Conservation (phyloP, 192 early-diverging fungal genomes). For the Blastocladiella britannica region DNA sequence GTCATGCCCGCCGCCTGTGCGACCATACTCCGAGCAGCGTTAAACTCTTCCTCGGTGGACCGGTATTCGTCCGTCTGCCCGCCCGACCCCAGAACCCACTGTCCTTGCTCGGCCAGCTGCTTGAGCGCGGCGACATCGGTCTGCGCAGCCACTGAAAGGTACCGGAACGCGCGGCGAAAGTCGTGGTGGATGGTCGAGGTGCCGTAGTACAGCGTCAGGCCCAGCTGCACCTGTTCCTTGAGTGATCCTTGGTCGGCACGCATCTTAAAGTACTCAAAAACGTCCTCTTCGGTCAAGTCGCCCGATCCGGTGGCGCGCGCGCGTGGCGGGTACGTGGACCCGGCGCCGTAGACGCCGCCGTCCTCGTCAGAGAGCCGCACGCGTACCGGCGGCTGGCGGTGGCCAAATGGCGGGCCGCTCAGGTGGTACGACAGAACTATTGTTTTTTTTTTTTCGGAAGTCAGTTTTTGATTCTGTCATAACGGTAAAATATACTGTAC, state of each 20-base stretch:
- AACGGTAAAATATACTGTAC: slow-evolving; percentile 12
- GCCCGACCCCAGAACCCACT: too few species aligned
- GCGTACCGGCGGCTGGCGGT: slow-evolving; percentile 38
- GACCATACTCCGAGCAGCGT: too few species aligned
- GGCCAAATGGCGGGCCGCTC: slow-evolving; percentile 67
- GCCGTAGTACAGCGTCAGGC: slow-evolving; percentile 66
- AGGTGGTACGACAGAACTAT: slow-evolving; percentile 20
- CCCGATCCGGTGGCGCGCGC: background rate
- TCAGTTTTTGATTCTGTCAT: background rate
- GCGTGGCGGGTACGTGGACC: slow-evolving; percentile 29
- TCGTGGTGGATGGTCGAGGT: slow-evolving; percentile 24
- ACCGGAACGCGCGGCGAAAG: slow-evolving; percentile 36
- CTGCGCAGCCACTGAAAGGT: too few species aligned
- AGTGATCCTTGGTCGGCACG: slow-evolving; percentile 40
- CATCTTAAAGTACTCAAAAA: slow-evolving; percentile 52
- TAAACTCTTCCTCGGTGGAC: too few species aligned
- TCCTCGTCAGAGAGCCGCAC: slow-evolving; percentile 48
- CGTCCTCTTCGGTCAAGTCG: slow-evolving; percentile 27
- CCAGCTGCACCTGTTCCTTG: slow-evolving; percentile 43
- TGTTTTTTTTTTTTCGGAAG: slow-evolving; percentile 22
- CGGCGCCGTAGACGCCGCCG: slow-evolving; percentile 72
- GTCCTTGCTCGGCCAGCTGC: too few species aligned
- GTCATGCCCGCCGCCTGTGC: slow-evolving; percentile 57
- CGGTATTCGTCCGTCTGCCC: too few species aligned
- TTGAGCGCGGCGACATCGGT: too few species aligned